phyloP scores from a whole-genome alignment of 129 eudicot species.

The Pseudognaphalium luteoalbum region DNA sequence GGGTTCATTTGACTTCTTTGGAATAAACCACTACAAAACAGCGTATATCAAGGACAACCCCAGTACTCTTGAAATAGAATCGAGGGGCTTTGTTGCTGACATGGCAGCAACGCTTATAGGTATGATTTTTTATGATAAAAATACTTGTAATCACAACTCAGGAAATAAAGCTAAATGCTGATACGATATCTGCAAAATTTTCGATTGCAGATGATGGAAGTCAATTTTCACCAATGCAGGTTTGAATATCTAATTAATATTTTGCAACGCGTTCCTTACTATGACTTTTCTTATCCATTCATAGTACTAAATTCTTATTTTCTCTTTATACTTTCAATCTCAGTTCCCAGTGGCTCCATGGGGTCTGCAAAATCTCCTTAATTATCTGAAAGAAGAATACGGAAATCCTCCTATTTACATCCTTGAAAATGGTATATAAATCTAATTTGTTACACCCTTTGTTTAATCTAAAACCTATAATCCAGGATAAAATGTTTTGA shows the following conservation, averaged over 20 bases:
- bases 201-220: too few relatives aligned
- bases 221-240: too few relatives aligned
- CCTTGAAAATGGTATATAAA: conserved; percentile 67
- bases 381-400: conserved; percentile 57
- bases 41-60: conserved; percentile 46
- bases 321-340: too few relatives aligned
- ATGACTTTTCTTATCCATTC: too few relatives aligned
- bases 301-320: too few relatives aligned
- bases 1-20: conserved; percentile 63
- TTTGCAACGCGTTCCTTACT: too few relatives aligned
- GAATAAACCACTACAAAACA: conserved; percentile 51
- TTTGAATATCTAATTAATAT: too few relatives aligned
- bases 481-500: background rate
- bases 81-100: conserved; percentile 44
- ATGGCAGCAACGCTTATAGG: conserved; percentile 38
- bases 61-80: conserved; percentile 30
- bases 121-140: conserved; percentile 23
- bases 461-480: too few relatives aligned
- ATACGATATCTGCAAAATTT: too few relatives aligned
- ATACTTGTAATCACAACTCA: too few relatives aligned
- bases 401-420: conserved; percentile 75
- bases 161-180: too few relatives aligned
- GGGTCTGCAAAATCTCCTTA: conserved; percentile 23
- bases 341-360: too few relatives aligned
- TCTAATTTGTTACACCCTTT: background rate